Percentiles rank a stretch among this genome's conserved stretches.
phyloP scores from a whole-genome alignment of 441 rosid genomes.

The Adansonia gregorii region DNA sequence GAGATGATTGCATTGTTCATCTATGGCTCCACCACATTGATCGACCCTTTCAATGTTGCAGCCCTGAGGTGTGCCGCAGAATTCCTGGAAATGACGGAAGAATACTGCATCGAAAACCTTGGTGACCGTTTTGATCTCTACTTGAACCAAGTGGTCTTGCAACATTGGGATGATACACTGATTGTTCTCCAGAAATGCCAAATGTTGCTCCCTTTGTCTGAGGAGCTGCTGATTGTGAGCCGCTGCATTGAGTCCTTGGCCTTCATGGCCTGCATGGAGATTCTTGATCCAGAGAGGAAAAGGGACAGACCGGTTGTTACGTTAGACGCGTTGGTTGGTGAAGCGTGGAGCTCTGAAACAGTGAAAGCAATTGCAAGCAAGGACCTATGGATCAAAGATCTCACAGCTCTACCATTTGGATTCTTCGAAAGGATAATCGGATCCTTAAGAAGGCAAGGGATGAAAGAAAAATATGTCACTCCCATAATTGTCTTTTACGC shows the following conservation, averaged over 20 bases:
- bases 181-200: constrained; percentile 74
- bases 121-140: constrained; percentile 72
- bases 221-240: constrained; percentile 71
- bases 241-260: constrained; percentile 79
- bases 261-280: constrained; percentile 88
- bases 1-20: constrained; percentile 65
- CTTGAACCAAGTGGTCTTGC: constrained; percentile 75
- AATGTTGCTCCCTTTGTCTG: constrained; percentile 57
- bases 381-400: constrained; percentile 78
- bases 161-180: constrained; percentile 76
- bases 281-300: constrained; percentile 77
- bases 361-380: constrained; percentile 46
- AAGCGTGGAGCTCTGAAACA: constrained; percentile 57
- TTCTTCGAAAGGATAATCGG: constrained; percentile 72
- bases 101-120: constrained; percentile 54
- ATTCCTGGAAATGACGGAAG: constrained; percentile 74
- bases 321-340: constrained; percentile 49
- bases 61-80: constrained; percentile 73
- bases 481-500: constrained; percentile 66
- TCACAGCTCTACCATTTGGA: constrained; percentile 62
- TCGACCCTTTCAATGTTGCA: constrained; percentile 70
- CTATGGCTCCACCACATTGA: constrained; percentile 63
- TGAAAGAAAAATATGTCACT: constrained; percentile 74
- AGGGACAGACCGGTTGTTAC: constrained; percentile 55
- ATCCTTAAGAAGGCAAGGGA: constrained; percentile 77